Base-by-base conservation (phyloP, 2,329 filamentous ascomycete species). In the Aspergillus unguis region DNA sequence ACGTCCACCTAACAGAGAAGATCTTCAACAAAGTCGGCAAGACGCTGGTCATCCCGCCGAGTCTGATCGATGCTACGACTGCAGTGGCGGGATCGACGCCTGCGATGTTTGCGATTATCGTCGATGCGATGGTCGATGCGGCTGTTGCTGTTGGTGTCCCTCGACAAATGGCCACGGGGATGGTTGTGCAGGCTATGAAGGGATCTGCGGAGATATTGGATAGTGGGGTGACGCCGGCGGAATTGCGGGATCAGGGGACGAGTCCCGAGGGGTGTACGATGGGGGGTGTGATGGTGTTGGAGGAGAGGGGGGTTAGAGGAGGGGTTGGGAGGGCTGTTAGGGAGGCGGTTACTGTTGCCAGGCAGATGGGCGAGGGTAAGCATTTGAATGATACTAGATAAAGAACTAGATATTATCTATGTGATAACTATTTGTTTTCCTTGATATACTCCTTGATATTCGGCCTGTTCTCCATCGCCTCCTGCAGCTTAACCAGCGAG, bases 251-350 rank as follows among this genome's bases (percentile, higher is more conserved):
- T 55, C 83, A 84, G 68, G 81, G 84, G 0, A 78, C 76, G 8
- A 84, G 82, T 4, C 82, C 83, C 0, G 83, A 82, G 33, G 83
- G 83, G 0, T 85, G 82, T 64, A 85, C 83, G 7, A 83, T 85
- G 61, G 82, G 80, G 1, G 83, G 83, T 0, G 62, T 85, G 56
- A 70, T 84, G 65, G 81, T 82, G 25, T 67, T 86, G 33, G 82
- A 85, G 66, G 81, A 85, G 60, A 79, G 76, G 2, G 75, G 72
- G 1, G 75, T 84, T 11, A 72, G 81, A 56, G 81, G 81, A 0
- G 74, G 74, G 7, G 70, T 85, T 32, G 75, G 79, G 3, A 76
- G 77, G 54, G 80, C 80, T n/a, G 74, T 85, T 17, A 70, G 81
- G 55, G 81, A 84, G 63, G 80, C 82, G 5, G 82, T 82, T n/a